phyloP scores from a whole-genome alignment of 2,329 filamentous ascomycete genomes.

The Claviceps citrina region DNA sequence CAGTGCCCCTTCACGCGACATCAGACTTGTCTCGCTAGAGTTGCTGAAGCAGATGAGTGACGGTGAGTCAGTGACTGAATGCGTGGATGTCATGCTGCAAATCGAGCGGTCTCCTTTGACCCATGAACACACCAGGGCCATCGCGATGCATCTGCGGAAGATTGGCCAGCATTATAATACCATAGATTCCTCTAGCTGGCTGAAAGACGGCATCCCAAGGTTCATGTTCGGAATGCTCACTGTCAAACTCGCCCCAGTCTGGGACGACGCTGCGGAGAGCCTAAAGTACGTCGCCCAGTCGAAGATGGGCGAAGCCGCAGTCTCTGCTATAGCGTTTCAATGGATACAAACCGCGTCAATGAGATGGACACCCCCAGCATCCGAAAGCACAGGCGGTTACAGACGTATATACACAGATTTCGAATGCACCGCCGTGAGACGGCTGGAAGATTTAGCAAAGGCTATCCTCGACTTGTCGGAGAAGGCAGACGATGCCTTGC shows the following conservation, averaged over 20 bases:
- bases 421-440: constrained; percentile 62
- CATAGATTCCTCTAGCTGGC: constrained; percentile 43
- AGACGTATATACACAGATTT: constrained; percentile 51
- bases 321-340: constrained; percentile 57
- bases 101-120: constrained; percentile 68
- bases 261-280: constrained; percentile 67
- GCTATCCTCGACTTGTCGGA: constrained; percentile 37
- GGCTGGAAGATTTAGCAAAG: constrained; percentile 36
- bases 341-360: constrained; percentile 54
- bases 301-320: constrained; percentile 54
- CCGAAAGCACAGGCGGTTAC: constrained; percentile 19
- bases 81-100: constrained; percentile 46
- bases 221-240: constrained; percentile 86
- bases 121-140: constrained; percentile 57
- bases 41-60: constrained; percentile 47
- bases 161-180: constrained; percentile 50
- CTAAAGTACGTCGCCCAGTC: constrained; percentile 60
- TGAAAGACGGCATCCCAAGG: constrained; percentile 56
- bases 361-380: constrained; percentile 31
- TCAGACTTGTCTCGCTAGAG: constrained; percentile 58
- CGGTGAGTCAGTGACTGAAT: constrained; percentile 11
- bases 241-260: constrained; percentile 68
- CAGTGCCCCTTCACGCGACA: constrained; percentile 55
- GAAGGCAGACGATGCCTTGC: constrained; percentile 41
- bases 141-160: constrained; percentile 76